These are phyloP conservation scores for Calonectria honghensis DNA, from an alignment of 2,329 filamentous ascomycete species.

Conservation along the genomic window DNA sequence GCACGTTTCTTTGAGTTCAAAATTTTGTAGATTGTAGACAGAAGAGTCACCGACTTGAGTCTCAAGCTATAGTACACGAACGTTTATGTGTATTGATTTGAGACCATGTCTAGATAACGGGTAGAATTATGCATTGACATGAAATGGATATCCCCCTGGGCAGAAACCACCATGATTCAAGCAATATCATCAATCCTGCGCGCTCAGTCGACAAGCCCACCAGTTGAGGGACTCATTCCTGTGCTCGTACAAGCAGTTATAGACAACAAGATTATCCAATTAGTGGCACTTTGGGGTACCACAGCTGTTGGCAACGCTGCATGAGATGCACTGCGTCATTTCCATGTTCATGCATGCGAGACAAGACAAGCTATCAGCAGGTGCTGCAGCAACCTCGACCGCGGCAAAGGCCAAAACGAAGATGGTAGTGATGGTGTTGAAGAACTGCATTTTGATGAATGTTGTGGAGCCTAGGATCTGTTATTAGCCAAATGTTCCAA, in stretches of 20 bases:
- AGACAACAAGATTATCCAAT: not conserved
- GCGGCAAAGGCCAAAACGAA: not conserved
- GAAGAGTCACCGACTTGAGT: too few relatives aligned
- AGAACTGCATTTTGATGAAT: not conserved
- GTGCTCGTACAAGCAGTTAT: too few relatives aligned
- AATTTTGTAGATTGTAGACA: too few relatives aligned
- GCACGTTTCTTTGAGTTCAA: too few relatives aligned
- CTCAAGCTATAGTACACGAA: too few relatives aligned
- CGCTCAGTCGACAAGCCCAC: not conserved
- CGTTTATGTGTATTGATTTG: too few relatives aligned
- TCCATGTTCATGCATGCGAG: conserved; percentile 6
- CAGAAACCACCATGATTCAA: not conserved
- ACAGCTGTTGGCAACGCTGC: not conserved
- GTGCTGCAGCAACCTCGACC: not conserved
- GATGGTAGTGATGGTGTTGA: not conserved
- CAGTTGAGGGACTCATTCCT: too few relatives aligned
- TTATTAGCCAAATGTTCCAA: not conserved
- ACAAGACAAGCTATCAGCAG: not conserved
- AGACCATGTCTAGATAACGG: too few relatives aligned
- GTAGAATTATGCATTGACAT: not conserved
- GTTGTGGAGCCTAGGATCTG: not conserved
- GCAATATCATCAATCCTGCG: not conserved
- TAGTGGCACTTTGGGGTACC: not conserved
- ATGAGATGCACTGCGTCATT: not conserved
- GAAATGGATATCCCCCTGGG: too few relatives aligned